Percentiles rank a stretch among this genome's conserved stretches.
Evolutionary conservation across 2,329 filamentous ascomycete genomes (phyloP).

Genomic region (Clonostachys chloroleuca): DNA sequence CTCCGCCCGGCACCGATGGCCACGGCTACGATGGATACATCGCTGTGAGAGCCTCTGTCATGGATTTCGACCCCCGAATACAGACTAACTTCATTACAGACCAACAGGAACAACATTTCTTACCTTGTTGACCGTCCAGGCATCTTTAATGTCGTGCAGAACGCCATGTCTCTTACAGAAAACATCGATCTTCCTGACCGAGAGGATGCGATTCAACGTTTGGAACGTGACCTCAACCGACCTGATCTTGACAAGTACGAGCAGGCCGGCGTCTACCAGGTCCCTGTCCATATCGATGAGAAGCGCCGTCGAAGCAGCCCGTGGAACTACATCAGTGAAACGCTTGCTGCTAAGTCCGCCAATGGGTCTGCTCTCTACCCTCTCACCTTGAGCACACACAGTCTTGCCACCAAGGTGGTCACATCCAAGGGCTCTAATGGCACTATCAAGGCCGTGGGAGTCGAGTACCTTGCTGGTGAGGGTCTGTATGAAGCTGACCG

Average conservation of each 20-base stretch:
- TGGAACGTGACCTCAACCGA: conserved; percentile 14
- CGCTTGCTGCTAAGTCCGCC: neutral
- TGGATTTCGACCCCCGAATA: neutral
- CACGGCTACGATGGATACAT: conserved; percentile 21
- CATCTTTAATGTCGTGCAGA: neutral
- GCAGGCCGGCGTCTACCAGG: conserved; percentile 11
- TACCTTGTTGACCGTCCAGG: conserved; percentile 6
- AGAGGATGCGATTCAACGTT: conserved; percentile 5
- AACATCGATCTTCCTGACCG: too few species aligned
- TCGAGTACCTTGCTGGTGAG: conserved; percentile 17
- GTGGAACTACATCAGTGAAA: neutral
- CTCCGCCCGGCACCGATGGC: conserved; percentile 9
- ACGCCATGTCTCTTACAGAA: too few species aligned
- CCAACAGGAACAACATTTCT: conserved; percentile 11
- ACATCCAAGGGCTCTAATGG: neutral
- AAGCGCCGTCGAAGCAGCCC: neutral
- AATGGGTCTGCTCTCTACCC: conserved; percentile 1
- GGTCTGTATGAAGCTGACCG: conserved; percentile 11
- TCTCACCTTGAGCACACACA: conserved; percentile 3
- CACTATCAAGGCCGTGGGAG: conserved; percentile 27
- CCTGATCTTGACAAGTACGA: conserved; percentile 6
- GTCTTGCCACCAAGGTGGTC: conserved; percentile 4
- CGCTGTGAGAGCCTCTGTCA: conserved; percentile 6
- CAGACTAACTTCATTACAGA: conserved; percentile 3
- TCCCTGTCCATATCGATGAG: neutral